Percentiles rank a stretch among this genome's conserved stretches.
phyloP scores from a whole-genome alignment of 345 rosid species.

The Moricandia moricandioides region DNA sequence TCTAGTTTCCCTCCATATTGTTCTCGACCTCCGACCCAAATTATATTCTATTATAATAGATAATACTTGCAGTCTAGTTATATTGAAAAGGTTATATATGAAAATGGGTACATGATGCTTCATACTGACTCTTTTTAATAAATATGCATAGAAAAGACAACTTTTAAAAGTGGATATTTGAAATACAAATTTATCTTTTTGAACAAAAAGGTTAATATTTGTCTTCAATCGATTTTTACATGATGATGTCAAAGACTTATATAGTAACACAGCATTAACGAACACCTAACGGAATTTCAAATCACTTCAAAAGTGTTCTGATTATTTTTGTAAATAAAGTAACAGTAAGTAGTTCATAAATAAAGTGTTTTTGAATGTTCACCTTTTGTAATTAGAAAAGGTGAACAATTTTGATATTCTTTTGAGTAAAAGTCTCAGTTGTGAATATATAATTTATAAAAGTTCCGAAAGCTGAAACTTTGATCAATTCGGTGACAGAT shows the following conservation, averaged over 20 bases:
- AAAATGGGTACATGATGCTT: neutral
- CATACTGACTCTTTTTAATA: neutral
- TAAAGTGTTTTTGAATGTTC: neutral
- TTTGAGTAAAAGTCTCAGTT: conserved; percentile 3
- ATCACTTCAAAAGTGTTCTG: conserved; percentile 1
- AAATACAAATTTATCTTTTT: neutral
- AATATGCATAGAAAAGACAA: neutral
- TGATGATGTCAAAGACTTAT: conserved; percentile 27
- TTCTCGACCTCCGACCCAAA: conserved; percentile 22
- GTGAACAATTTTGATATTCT: neutral
- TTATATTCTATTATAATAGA: conserved; percentile 9
- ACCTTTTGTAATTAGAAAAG: neutral
- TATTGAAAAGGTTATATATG: conserved; percentile 9
- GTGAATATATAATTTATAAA: conserved; percentile 4
- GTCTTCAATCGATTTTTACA: neutral
- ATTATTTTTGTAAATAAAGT: neutral
- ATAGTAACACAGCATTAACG: conserved; percentile 8
- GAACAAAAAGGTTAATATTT: conserved; percentile 5
- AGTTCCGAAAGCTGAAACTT: conserved; percentile 32
- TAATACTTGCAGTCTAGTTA: neutral
- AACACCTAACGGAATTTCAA: neutral
- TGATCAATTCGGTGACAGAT: neutral
- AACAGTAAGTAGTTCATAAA: neutral
- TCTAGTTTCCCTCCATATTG: conserved; percentile 21
- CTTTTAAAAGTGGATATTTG: conserved; percentile 7